Conservation (phyloP, 192 early-diverging fungal genomes). For the Gorgonomyces haynaldii region DNA sequence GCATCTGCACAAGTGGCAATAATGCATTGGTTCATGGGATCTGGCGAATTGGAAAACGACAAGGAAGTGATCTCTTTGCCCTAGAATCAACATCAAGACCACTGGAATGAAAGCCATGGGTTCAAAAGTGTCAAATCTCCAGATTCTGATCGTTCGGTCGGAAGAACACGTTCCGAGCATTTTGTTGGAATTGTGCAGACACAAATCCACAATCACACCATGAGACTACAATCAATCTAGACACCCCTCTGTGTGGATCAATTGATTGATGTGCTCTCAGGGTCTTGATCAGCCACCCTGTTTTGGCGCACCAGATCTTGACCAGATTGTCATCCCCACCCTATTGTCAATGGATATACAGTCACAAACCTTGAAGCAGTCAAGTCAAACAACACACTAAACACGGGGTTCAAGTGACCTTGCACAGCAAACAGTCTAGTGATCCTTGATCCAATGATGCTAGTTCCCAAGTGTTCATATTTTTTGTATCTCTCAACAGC, state of each 20-base stretch:
- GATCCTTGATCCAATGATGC: no score
- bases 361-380: neutral
- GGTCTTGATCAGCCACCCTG: slow-evolving; percentile 1
- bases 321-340: slow-evolving; percentile 8
- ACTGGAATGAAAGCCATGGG: neutral
- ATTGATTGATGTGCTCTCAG: slow-evolving; percentile 1
- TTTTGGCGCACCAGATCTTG: slow-evolving; percentile 4
- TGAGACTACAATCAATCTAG: neutral
- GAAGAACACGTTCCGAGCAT: slow-evolving; percentile 2
- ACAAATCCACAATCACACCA: slow-evolving; percentile 4
- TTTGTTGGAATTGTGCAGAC: neutral
- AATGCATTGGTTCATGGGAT: neutral
- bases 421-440: no score
- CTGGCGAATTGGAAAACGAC: neutral
- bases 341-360: no score
- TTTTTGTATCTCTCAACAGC: no score
- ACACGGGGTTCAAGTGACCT: slow-evolving; percentile 4
- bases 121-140: neutral
- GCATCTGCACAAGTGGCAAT: slow-evolving; percentile 4
- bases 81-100: neutral
- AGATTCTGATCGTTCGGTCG: slow-evolving; percentile 3
- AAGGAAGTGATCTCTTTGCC: neutral
- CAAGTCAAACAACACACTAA: neutral
- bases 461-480: no score
- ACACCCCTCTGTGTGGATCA: neutral